Evolutionary conservation across 1,139 yeast genomes (phyloP).

Genomic region (Magnusiomyces paraingens): DNA sequence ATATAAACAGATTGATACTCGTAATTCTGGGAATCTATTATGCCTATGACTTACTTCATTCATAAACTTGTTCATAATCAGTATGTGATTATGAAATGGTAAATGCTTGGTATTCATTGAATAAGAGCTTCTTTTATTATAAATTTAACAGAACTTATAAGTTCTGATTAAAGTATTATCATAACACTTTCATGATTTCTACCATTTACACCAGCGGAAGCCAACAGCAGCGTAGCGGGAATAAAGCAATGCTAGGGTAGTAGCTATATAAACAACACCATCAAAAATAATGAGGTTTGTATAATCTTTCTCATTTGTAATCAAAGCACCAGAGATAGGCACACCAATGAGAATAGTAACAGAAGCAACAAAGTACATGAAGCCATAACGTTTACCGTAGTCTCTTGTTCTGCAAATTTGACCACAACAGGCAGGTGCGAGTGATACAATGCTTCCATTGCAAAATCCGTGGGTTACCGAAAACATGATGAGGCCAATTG

Average conservation of each 20-base stretch:
- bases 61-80: too few species aligned
- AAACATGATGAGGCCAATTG: conserved; percentile 40
- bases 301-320: conserved; percentile 33
- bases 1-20: too few species aligned
- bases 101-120: too few species aligned
- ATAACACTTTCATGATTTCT: too few species aligned
- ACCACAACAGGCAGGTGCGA: conserved; percentile 47
- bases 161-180: too few species aligned
- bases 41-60: too few species aligned
- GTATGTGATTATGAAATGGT: too few species aligned
- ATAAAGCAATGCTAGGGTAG: conserved; percentile 28
- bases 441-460: conserved; percentile 43
- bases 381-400: conserved; percentile 46
- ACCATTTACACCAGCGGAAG: too few species aligned
- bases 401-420: conserved; percentile 45
- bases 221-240: conserved; percentile 37
- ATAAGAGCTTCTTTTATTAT: too few species aligned
- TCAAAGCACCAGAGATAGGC: conserved; percentile 47
- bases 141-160: too few species aligned
- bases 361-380: conserved; percentile 42
- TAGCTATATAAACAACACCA: conserved; percentile 34
- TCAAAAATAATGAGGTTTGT: conserved; percentile 36
- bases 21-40: too few species aligned
- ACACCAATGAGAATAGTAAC: conserved; percentile 43
- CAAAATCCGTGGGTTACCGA: conserved; percentile 48